A percentile compares a stretch with the other conserved stretches of the same genome.
Evolutionary conservation across 257 asterid genomes (phyloP).

Genomic region (Salvia splendens): DNA sequence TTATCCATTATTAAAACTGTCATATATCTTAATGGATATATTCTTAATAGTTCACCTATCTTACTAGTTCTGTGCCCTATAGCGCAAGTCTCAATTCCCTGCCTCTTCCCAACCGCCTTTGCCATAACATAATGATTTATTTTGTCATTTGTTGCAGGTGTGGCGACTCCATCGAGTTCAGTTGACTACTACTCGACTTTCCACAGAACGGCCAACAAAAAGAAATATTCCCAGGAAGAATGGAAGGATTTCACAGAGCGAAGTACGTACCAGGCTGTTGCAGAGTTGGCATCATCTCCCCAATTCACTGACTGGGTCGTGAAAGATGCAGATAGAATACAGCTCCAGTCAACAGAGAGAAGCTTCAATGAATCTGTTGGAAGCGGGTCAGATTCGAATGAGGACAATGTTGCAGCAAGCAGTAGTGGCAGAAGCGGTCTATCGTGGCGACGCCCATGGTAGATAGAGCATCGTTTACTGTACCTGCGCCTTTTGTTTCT

Average conservation of each 20-base stretch:
- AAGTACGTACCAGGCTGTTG: constrained; percentile 66
- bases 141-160: constrained; percentile 36
- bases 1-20: background rate
- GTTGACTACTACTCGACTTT: constrained; percentile 58
- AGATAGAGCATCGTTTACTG: constrained; percentile 11
- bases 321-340: constrained; percentile 60
- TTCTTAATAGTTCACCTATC: background rate
- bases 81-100: background rate
- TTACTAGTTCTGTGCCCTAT: background rate
- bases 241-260: constrained; percentile 77
- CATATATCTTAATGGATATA: background rate
- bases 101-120: background rate
- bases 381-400: constrained; percentile 71
- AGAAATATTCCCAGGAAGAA: constrained; percentile 63
- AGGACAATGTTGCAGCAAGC: constrained; percentile 55
- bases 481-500: background rate
- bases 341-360: constrained; percentile 44
- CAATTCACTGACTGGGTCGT: constrained; percentile 78
- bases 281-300: constrained; percentile 70
- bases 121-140: background rate
- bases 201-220: constrained; percentile 64
- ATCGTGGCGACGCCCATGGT: constrained; percentile 39
- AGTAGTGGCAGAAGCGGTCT: constrained; percentile 48
- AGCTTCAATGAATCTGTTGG: constrained; percentile 64
- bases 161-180: constrained; percentile 38